Percentiles rank a stretch among this genome's conserved stretches.
These are phyloP conservation scores for Selaginella tamariscina DNA, from an alignment of 75 land plant species.

Conservation along the genomic window DNA sequence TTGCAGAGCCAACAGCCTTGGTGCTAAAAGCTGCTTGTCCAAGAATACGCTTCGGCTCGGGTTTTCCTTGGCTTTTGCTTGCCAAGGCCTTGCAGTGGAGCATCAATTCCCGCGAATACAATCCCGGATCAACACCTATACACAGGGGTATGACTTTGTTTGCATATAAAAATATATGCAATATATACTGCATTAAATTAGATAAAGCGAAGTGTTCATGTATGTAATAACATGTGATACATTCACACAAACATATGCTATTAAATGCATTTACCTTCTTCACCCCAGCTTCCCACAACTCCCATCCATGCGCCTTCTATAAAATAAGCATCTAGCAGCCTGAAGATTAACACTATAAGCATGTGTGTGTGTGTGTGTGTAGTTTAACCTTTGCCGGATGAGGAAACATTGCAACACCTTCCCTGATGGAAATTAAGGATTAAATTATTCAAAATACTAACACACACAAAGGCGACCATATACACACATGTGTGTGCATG, in stretches of 20 bases:
- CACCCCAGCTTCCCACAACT: conserved; percentile 84
- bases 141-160: too few relatives aligned
- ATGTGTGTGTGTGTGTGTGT: too few relatives aligned
- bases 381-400: conserved; percentile 57
- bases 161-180: too few relatives aligned
- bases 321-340: conserved; percentile 80
- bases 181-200: too few relatives aligned
- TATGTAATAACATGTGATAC: too few relatives aligned
- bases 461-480: too few relatives aligned
- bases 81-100: conserved; percentile 42
- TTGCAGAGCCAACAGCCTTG: conserved; percentile 53
- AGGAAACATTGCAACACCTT: conserved; percentile 36
- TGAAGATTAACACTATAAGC: conserved; percentile 26
- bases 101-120: conserved; percentile 78
- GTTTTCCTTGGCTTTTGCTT: conserved; percentile 15
- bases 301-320: conserved; percentile 58
- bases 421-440: too few relatives aligned
- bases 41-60: conserved; percentile 41
- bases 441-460: too few relatives aligned
- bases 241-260: too few relatives aligned
- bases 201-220: too few relatives aligned
- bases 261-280: conserved; percentile 49
- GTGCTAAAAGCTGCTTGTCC: conserved; percentile 34
- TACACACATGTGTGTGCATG: too few relatives aligned
- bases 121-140: conserved; percentile 60